These are phyloP conservation scores for Talaromyces funiculosus DNA, from an alignment of 2,329 filamentous ascomycete species.

Conservation along the genomic window DNA sequence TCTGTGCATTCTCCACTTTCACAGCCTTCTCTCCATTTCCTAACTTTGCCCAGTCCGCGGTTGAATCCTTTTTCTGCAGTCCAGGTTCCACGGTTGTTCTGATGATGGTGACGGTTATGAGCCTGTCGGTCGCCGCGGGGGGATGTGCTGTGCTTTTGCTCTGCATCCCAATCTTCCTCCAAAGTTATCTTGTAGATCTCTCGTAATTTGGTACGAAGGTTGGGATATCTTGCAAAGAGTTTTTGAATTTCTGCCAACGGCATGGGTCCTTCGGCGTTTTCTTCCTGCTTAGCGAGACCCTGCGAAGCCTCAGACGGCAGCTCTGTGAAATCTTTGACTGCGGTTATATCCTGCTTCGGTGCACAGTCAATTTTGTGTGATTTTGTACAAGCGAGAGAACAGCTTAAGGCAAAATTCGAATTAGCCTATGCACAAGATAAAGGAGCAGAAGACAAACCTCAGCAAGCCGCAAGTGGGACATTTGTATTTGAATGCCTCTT, in stretches of 20 bases:
- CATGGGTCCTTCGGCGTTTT: slow-evolving; percentile 13
- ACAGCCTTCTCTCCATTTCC: slow-evolving; percentile 32
- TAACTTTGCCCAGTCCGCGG: slow-evolving; percentile 35
- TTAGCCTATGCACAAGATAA: background rate
- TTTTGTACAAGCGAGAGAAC: slow-evolving; percentile 43
- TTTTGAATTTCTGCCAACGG: slow-evolving; percentile 31
- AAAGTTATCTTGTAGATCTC: slow-evolving; percentile 40
- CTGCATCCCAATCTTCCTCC: slow-evolving; percentile 37
- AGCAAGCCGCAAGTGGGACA: slow-evolving; percentile 34
- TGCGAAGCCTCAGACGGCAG: background rate
- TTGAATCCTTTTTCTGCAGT: slow-evolving; percentile 41
- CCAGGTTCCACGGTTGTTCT: slow-evolving; percentile 29
- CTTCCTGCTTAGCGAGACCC: background rate
- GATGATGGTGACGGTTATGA: slow-evolving; percentile 20
- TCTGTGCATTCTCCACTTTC: slow-evolving; percentile 31
- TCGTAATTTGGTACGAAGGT: slow-evolving; percentile 34
- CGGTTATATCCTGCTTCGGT: slow-evolving; percentile 15
- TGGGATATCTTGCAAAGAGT: slow-evolving; percentile 34
- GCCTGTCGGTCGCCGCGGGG: slow-evolving; percentile 10
- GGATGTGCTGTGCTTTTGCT: slow-evolving; percentile 13
- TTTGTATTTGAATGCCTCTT: slow-evolving; percentile 34
- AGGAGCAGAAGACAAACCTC: slow-evolving; percentile 27
- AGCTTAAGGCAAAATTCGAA: slow-evolving; percentile 25
- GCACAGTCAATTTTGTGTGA: slow-evolving; percentile 41
- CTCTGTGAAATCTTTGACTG: slow-evolving; percentile 17